Evolutionary conservation across 2,329 filamentous ascomycete genomes (phyloP).

Genomic region (Fusarium robinianum): DNA sequence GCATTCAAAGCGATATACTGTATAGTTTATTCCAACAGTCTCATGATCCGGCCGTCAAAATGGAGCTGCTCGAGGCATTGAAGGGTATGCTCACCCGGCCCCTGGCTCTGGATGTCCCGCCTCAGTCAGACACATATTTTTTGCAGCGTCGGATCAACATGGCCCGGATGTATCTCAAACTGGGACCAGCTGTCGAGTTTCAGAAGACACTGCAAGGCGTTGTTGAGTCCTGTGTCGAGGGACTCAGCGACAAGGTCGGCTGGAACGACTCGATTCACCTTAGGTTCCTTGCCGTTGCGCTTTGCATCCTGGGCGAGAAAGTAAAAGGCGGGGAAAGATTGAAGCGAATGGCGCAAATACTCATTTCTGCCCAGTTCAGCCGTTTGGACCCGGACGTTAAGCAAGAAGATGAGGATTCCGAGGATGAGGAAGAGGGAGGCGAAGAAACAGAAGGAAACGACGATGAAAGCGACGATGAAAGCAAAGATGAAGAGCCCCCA

Average conservation of each 20-base stretch:
- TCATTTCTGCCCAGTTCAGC: conserved; percentile 34
- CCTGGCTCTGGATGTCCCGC: conserved; percentile 29
- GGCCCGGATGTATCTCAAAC: conserved; percentile 33
- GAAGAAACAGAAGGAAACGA: background rate
- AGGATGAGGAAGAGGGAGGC: background rate
- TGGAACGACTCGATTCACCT: conserved; percentile 35
- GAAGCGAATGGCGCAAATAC: conserved; percentile 23
- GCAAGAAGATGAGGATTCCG: background rate
- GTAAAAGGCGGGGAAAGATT: conserved; percentile 19
- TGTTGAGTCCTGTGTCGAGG: conserved; percentile 25
- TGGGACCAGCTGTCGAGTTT: conserved; percentile 29
- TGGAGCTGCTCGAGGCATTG: conserved; percentile 17
- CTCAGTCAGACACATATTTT: conserved; percentile 13
- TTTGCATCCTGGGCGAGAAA: conserved; percentile 22
- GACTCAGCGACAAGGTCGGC: conserved; percentile 26
- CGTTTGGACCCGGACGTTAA: conserved; percentile 12
- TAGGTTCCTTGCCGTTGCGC: conserved; percentile 17
- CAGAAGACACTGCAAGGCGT: conserved; percentile 27
- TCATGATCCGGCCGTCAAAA: conserved; percentile 26
- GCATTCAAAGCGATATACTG: conserved; percentile 24
- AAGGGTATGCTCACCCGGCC: conserved; percentile 23
- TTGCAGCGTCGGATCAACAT: conserved; percentile 18
- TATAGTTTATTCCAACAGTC: conserved; percentile 29
- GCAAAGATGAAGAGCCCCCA: background rate
- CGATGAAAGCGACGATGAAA: background rate